Base-by-base conservation (phyloP, 2,329 filamentous ascomycete species). In the Paecilomyces niveus region DNA sequence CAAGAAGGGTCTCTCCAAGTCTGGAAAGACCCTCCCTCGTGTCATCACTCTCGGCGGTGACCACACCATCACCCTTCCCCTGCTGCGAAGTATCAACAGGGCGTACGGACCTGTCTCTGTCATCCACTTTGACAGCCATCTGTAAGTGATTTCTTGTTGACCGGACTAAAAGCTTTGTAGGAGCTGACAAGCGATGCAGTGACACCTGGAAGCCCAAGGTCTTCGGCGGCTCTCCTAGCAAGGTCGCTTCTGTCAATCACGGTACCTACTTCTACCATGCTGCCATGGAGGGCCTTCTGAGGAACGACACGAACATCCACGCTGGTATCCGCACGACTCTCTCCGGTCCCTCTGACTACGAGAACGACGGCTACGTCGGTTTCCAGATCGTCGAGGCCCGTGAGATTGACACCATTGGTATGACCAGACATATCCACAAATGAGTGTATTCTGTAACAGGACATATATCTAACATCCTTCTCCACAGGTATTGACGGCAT, bases 201-300 rank as follows among this genome's bases (percentile, higher is more conserved):
- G 81, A 82, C 62, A 81, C 81, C 67, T 90, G 89, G 89, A 85
- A 84, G 59, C 91, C 90, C 51, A 93, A 93, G 71, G 90, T 94
- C 26, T 95, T 95, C 66, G 90, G 91, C 56, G 90, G 90, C 31
- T 86, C 89, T 0, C 90, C 90, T 0, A 89, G 85, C 29, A 83
- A 92, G 61, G 84, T 86, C 45, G 90, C 90, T 21, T 82, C 82
- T 63, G 87, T 95, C 76, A 95, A 94, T 76, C 89, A 94, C 76
- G 90, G 90, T 50, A 94, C 90, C 1, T 94, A 94, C 78, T 95
- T 95, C 76, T 94, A 88, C 76, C 89, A 93, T 70, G 90, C 90
- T 0, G 77, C 87, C 0, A 84, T 86, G 74, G 89, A 94, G 71
- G 90, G 90, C 2, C 79, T 94, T 15, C 79, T 95, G 21, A 81